These are phyloP conservation scores for Scutellaria baicalensis DNA, from an alignment of 257 asterid genomes.

Conservation along the genomic window DNA sequence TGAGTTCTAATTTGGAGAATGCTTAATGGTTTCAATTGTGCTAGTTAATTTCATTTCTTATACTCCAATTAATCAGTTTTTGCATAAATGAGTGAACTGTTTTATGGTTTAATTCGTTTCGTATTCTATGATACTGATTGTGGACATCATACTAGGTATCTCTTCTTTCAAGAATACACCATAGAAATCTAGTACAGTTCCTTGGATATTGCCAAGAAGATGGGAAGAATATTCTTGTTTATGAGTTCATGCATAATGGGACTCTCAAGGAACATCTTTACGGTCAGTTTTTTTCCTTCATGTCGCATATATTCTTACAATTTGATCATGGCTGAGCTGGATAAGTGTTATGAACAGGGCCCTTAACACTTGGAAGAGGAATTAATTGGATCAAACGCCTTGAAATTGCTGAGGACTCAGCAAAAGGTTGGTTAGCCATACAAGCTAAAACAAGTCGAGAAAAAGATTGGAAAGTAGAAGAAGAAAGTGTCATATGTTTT, in stretches of 20 bases:
- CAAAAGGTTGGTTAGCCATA: slow-evolving; percentile 56
- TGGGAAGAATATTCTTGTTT: slow-evolving; percentile 79
- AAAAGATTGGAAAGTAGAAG: neutral
- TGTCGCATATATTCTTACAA: neutral
- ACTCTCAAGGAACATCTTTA: slow-evolving; percentile 94
- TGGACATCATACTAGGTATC: slow-evolving; percentile 56
- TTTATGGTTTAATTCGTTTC: neutral
- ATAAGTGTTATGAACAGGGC: slow-evolving; percentile 39
- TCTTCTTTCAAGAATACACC: slow-evolving; percentile 98
- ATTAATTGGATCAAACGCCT: slow-evolving; percentile 88
- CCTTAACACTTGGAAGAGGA: slow-evolving; percentile 54
- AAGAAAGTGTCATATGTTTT: neutral
- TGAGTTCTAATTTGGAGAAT: neutral
- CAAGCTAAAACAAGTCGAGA: neutral
- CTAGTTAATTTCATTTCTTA: neutral
- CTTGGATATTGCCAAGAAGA: slow-evolving; percentile 97
- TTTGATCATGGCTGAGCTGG: neutral
- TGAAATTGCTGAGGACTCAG: slow-evolving; percentile 98
- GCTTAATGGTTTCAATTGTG: neutral
- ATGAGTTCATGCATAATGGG: slow-evolving; percentile 96
- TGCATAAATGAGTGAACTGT: neutral
- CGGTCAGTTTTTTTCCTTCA: slow-evolving; percentile 30
- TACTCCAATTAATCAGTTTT: neutral
- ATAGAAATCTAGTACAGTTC: slow-evolving; percentile 90
- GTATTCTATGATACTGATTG: neutral